A percentile compares a stretch with the other conserved stretches of the same genome.
Evolutionary conservation across 768 basidiomycete genomes (phyloP).

Genomic region (Kwoniella dendrophila): DNA sequence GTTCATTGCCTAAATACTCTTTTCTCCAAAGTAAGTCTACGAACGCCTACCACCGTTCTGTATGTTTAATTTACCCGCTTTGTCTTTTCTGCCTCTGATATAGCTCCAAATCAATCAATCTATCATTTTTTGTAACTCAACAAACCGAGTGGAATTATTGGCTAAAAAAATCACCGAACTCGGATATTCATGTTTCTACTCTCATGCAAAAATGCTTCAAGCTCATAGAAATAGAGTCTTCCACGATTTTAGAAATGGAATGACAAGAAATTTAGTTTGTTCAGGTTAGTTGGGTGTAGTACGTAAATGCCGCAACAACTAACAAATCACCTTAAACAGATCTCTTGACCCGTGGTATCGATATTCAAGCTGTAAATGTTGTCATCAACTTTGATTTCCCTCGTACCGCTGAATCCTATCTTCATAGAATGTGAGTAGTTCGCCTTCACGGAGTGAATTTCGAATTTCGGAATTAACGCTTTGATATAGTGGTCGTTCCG

Average conservation of each 20-base stretch:
- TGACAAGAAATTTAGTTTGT: conserved; percentile 98
- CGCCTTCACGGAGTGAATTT: neutral
- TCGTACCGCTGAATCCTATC: conserved; percentile 97
- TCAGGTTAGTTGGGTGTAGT: too few relatives aligned
- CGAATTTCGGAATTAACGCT: neutral
- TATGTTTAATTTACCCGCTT: neutral
- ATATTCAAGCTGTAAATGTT: conserved; percentile 99
- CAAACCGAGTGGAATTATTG: conserved; percentile 97
- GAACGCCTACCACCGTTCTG: neutral
- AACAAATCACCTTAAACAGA: too few relatives aligned
- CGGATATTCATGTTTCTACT: conserved; percentile 99
- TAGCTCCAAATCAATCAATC: conserved; percentile 99
- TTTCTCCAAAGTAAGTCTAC: conserved; percentile 80
- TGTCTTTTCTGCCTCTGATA: too few relatives aligned
- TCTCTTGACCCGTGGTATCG: conserved; percentile 96
- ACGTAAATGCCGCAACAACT: too few relatives aligned
- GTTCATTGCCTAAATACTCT: conserved; percentile 99
- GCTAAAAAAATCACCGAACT: conserved; percentile 99
- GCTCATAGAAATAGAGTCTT: conserved; percentile 98
- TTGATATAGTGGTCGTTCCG: conserved; percentile 73
- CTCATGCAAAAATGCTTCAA: conserved; percentile 99
- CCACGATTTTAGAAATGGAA: conserved; percentile 98
- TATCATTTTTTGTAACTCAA: conserved; percentile 99
- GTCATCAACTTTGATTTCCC: conserved; percentile 99
- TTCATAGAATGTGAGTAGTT: conserved; percentile 73